These are phyloP conservation scores for Nakaseomyces glabratus DNA, from an alignment of 1,139 yeast genomes.

Conservation along the genomic window DNA sequence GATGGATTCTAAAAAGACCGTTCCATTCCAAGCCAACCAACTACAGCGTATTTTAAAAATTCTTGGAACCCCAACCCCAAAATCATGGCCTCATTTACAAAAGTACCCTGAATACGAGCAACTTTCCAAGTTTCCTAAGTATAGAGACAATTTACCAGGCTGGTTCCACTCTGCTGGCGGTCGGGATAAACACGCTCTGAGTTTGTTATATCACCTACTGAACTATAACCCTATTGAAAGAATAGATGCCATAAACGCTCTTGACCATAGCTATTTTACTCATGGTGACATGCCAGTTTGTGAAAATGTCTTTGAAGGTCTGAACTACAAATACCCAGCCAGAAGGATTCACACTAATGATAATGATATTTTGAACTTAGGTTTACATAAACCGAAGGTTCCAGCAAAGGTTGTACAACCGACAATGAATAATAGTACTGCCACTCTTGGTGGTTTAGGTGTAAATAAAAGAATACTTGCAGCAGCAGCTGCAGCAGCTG, in stretches of 20 bases:
- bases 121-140: conserved; percentile 53
- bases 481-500: conserved; percentile 33
- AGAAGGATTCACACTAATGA: conserved; percentile 74
- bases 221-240: conserved; percentile 81
- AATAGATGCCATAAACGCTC: conserved; percentile 64
- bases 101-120: conserved; percentile 80
- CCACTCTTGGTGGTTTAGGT: conserved; percentile 28
- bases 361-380: conserved; percentile 43
- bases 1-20: conserved; percentile 83
- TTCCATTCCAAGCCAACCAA: conserved; percentile 91
- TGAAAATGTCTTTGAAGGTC: conserved; percentile 62
- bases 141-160: conserved; percentile 58
- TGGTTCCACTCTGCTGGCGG: conserved; percentile 87
- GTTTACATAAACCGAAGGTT: conserved; percentile 20
- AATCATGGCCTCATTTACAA: conserved; percentile 67
- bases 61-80: conserved; percentile 73
- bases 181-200: conserved; percentile 56
- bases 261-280: conserved; percentile 67
- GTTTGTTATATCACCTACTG: conserved; percentile 53
- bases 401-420: conserved; percentile 19
- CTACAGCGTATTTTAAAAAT: conserved; percentile 83
- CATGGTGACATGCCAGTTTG: conserved; percentile 49
- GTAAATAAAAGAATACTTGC: conserved; percentile 31
- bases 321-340: conserved; percentile 55
- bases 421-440: conserved; percentile 18